Base-by-base conservation (phyloP, 805 yeast genomes). In the Kazachstania taianensis region DNA sequence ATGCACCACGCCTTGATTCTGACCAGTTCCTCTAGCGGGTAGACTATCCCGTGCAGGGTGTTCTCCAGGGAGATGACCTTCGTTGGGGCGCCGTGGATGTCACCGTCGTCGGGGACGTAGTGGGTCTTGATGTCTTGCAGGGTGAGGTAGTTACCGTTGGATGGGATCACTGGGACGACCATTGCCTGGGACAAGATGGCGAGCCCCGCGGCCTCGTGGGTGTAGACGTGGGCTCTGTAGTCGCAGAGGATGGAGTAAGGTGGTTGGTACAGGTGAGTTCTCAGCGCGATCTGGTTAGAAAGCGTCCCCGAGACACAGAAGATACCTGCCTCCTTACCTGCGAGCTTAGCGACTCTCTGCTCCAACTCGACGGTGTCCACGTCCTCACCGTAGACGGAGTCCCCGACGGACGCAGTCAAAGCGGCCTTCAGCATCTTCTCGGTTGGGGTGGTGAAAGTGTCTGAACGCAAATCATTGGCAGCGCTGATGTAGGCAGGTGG, bases 371-470 rank as follows among this genome's bases (percentile, higher is more conserved):
- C 55, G 17, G 94, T 83, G 44, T 78, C 75, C 15, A 60, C 59
- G 55, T 87, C 97, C 55, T 87, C 96, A 43, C 73, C 69, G 61
- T 84, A 84, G n/a, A 87, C 96, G 7, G 89, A 72, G 52, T 87
- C 96, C 30, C 96, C 96, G 32, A 73, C 67, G 2, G 87, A 62
- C 20, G 82, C 72, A 5, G 54, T 46, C 19, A 65, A 34, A 31
- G 73, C 75, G 31, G 85, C 75, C 38, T 70, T 67, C 14, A 81
- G 54, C 89, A 86, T 84, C 28, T 72, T 65, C 23, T 65, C 63
- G 1, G 94, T 75, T 16, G 96, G 96, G 9, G 82, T 81, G 3
- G 96, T 86, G 69, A 85, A 84, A 1, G 96, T 87, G 57, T 87
- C 97, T 49, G 89, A 70, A 56, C 78, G 66, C 46, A 73, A 67